These are phyloP conservation scores for Hypsizygus ulmarius DNA, from an alignment of 1,284 basidiomycete species.

Conservation along the genomic window DNA sequence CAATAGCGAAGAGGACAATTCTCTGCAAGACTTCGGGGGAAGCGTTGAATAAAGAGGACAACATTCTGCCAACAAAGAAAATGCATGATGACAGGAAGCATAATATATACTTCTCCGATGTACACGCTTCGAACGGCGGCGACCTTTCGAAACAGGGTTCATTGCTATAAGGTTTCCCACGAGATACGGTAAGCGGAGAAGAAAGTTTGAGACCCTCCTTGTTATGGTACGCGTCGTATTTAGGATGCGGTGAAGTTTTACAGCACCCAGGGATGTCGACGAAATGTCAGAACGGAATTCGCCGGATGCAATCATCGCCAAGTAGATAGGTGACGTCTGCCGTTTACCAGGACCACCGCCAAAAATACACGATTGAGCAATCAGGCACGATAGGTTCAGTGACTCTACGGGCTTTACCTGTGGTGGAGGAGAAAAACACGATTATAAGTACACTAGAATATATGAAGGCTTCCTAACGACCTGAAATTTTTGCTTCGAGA, in stretches of 20 bases:
- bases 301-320: background rate
- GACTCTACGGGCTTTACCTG: too few species aligned
- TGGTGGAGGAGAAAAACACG: too few species aligned
- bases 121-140: slow-evolving; percentile 7
- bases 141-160: slow-evolving; percentile 20
- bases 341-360: background rate
- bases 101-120: slow-evolving; percentile 14
- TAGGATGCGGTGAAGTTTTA: background rate
- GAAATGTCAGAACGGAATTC: too few species aligned
- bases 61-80: slow-evolving; percentile 23
- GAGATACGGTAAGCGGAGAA: slow-evolving; percentile 6
- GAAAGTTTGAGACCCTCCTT: background rate
- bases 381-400: too few species aligned
- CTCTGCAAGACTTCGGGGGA: slow-evolving; percentile 35
- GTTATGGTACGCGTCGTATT: background rate
- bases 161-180: slow-evolving; percentile 14
- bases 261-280: too few species aligned
- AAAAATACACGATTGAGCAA: too few species aligned
- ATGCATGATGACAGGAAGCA: background rate
- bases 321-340: background rate
- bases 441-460: too few species aligned
- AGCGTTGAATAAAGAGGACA: slow-evolving; percentile 26
- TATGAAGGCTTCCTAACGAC: too few species aligned
- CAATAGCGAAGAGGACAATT: slow-evolving; percentile 30
- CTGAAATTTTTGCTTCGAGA: too few species aligned